Conservation (phyloP, 306 rosid species). For the Trichosanthes cucumerina region DNA sequence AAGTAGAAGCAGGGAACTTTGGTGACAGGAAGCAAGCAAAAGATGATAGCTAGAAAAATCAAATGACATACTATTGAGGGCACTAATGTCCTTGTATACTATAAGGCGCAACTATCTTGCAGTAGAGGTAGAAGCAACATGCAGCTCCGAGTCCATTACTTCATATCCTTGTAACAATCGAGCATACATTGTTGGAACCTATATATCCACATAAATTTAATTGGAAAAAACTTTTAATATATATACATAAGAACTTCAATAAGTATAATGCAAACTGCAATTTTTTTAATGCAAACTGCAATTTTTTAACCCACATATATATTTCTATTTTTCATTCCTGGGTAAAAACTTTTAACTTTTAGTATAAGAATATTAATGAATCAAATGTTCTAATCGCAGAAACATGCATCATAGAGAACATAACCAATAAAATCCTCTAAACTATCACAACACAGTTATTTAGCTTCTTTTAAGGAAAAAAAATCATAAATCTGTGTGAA, state of each 20-base stretch:
- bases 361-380: neutral
- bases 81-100: constrained; percentile 14
- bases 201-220: constrained; percentile 13
- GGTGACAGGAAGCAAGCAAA: neutral
- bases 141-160: constrained; percentile 68
- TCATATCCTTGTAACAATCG: constrained; percentile 79
- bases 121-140: constrained; percentile 61
- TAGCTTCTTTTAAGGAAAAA: too few species aligned
- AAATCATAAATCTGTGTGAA: too few species aligned
- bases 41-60: neutral
- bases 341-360: neutral
- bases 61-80: neutral
- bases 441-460: too few species aligned
- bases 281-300: too few species aligned
- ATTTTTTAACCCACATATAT: too few species aligned
- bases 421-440: too few species aligned
- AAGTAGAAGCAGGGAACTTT: neutral
- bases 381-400: neutral
- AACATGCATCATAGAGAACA: neutral
- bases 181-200: constrained; percentile 91
- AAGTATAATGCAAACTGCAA: too few species aligned
- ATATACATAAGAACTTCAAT: too few species aligned
- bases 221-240: neutral
- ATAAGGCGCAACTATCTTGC: constrained; percentile 85
- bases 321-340: too few species aligned